Percentiles rank a stretch among this genome's conserved stretches.
Evolutionary conservation across 371 early-diverging fungal species (phyloP).

Genomic region (Cokeromyces recurvatus): DNA sequence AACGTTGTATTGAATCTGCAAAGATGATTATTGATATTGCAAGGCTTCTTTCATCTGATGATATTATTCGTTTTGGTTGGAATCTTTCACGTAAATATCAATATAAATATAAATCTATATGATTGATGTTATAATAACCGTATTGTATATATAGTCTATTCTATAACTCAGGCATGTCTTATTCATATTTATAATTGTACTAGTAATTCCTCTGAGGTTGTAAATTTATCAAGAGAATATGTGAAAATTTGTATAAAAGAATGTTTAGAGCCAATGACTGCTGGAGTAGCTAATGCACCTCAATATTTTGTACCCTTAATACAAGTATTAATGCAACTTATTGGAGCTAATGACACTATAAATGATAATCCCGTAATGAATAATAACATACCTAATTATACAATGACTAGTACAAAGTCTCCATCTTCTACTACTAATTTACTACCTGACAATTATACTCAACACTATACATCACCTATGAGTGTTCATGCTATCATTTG

Average conservation of each 20-base stretch:
- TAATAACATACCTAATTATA: too few species aligned
- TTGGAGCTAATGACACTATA: too few species aligned
- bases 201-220: conserved; percentile 19
- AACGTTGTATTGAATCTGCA: conserved; percentile 47
- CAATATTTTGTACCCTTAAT: conserved; percentile 26
- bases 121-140: too few species aligned
- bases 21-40: conserved; percentile 49
- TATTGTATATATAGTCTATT: conserved; percentile 31
- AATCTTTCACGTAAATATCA: conserved; percentile 31
- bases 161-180: conserved; percentile 35
- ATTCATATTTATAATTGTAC: conserved; percentile 42
- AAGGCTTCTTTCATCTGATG: conserved; percentile 17
- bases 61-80: conserved; percentile 37
- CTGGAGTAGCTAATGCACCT: conserved; percentile 25
- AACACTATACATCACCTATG: conserved; percentile 9
- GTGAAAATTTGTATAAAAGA: conserved; percentile 28
- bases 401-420: conserved; percentile 2
- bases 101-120: background rate
- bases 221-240: conserved; percentile 26
- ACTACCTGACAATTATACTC: background rate
- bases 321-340: conserved; percentile 13
- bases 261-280: conserved; percentile 25
- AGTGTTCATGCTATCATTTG: too few species aligned
- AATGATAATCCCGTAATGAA: too few species aligned
- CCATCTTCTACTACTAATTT: background rate